These are phyloP conservation scores for Phycomyces nitens DNA, from an alignment of 192 early-diverging fungal species.

Conservation along the genomic window DNA sequence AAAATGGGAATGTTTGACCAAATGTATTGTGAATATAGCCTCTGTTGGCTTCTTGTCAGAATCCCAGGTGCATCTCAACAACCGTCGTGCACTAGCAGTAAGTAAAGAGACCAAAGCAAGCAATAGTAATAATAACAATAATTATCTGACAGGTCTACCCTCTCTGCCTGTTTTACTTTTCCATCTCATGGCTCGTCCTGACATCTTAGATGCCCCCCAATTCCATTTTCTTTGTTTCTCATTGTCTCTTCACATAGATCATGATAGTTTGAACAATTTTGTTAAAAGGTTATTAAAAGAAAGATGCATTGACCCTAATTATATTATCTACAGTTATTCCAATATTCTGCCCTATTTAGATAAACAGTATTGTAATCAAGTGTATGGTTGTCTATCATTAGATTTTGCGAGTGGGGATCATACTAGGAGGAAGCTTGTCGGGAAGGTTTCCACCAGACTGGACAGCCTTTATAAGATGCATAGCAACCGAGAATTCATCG, in stretches of 20 bases:
- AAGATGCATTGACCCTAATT: no score
- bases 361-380: no score
- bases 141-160: no score
- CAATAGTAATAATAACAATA: not conserved
- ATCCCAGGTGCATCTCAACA: conserved; percentile 67
- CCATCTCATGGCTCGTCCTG: no score
- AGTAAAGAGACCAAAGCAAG: not conserved
- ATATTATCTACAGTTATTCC: no score
- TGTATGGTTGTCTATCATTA: no score
- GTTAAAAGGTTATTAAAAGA: not conserved
- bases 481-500: conserved; percentile 82
- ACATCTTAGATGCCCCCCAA: no score
- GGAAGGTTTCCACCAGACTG: conserved; percentile 45
- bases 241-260: no score
- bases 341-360: no score
- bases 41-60: conserved; percentile 87
- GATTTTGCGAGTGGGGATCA: conserved; percentile 39
- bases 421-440: conserved; percentile 40
- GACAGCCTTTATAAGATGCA: conserved; percentile 60
- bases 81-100: conserved; percentile 81
- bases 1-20: not conserved
- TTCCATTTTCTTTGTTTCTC: no score
- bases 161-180: no score
- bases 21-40: conserved; percentile 43
- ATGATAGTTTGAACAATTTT: no score